A percentile compares a stretch with the other conserved stretches of the same genome.
Conservation (phyloP, 306 rosid genomes). For the Acacia confusa region DNA sequence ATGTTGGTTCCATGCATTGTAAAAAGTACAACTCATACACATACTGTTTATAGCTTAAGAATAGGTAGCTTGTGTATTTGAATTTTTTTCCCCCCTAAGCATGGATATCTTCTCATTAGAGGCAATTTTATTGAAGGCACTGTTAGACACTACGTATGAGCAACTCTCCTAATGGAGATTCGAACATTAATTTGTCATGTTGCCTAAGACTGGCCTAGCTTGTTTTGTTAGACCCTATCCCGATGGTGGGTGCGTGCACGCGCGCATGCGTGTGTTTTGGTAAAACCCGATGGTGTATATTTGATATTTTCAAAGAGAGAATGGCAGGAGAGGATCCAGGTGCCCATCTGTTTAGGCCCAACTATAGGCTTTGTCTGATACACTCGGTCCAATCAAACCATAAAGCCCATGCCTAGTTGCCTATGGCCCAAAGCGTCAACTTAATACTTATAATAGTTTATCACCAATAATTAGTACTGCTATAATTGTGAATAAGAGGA, state of each 20-base stretch:
- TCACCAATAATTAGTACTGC: background rate
- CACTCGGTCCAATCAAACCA: background rate
- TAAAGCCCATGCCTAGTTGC: too few relatives aligned
- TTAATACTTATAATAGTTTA: background rate
- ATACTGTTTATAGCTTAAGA: background rate
- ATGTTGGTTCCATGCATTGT: background rate
- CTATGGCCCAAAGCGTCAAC: background rate
- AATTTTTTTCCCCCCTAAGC: too few relatives aligned
- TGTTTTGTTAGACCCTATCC: too few relatives aligned
- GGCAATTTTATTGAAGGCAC: too few relatives aligned
- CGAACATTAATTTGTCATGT: too few relatives aligned
- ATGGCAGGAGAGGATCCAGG: background rate
- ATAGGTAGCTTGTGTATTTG: background rate
- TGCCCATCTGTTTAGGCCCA: background rate
- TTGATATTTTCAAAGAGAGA: background rate
- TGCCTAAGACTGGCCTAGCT: too few relatives aligned
- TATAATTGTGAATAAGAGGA: background rate
- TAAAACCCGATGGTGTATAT: too few relatives aligned
- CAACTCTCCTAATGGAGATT: too few relatives aligned
- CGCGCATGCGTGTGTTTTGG: too few relatives aligned
- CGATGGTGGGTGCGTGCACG: too few relatives aligned
- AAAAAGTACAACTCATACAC: background rate
- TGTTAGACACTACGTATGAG: fast-evolving
- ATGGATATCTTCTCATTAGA: too few relatives aligned
- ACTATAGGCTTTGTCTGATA: background rate